Evolutionary conservation across 305 asterid species (phyloP), one percentile per base, ranked within the genome.

Genomic region (Galium porrigens): DNA sequence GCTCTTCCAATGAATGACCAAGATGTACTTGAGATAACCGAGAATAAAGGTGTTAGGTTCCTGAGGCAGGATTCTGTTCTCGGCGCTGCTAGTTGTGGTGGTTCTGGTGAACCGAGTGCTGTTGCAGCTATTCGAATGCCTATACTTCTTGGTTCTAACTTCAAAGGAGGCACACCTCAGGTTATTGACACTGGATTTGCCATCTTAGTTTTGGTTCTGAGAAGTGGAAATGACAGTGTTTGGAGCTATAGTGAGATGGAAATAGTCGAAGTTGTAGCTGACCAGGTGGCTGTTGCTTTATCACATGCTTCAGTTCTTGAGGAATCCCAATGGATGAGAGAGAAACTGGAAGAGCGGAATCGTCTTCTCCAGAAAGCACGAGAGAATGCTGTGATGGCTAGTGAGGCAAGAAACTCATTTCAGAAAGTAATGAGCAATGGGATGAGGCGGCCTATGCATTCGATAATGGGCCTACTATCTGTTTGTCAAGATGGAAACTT

Each of bases 201-300:
- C 58, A 70, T 79, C 65, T 67, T 79, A 65, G 81, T 76, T 27
- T 68, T 76, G 72, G 83, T 76, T 58, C 79, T 76, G 58, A 70
- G 67, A 8, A 66, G 75, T 66, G 75, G 29, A 58, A 68, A 68
- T 54, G 73, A 59, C 20, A 30, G 67, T 53, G 69, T 17, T 58
- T 76, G 81, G 83, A 60, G 75, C 65, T 29, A 70, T 57, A 67
- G 56, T 46, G 83, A 76, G 73, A 68, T 76, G 79, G 77, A 79
- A 63, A 79, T 79, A 70, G 83, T 79, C 46, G 81, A 76, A 76
- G 83, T 79, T 25, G 83, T 79, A 54, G 83, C 83, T 73, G 83
- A 79, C 72, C 83, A 79, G 67, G 83, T 79, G 68, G 83, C 83
- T 11, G 81, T 79, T 64, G 83, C 81, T 49, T 64, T 79, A 22